Evolutionary conservation across 2,329 filamentous ascomycete genomes (phyloP), one percentile per base, ranked within the genome.

Genomic region (Elsinoe perseae): DNA sequence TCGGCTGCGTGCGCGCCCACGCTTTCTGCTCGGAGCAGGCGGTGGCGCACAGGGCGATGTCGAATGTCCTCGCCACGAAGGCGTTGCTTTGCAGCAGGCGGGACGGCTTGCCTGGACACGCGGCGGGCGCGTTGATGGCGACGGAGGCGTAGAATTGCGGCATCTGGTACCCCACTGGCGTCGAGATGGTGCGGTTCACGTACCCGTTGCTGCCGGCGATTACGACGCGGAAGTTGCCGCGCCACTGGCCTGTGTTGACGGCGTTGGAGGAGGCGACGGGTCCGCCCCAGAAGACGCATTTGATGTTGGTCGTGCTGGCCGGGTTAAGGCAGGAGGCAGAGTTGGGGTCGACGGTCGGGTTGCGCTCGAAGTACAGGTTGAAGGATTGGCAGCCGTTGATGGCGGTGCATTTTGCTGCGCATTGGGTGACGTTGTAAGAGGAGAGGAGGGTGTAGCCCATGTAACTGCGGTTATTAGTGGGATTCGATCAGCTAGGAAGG

Each of bases 121-220:
- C 65, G 8, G 57, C 43, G 12, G 64, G 66, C 5, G 66, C 66
- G 50, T 66, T 61, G 48, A 70, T 69, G 34, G 66, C 64, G 30
- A 59, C 61, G 20, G 62, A 62, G 30, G 58, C 61, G 23, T 65
- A 63, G 44, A 58, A 60, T 38, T 50, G 50, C 2, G 62, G 59
- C 48, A 28, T 50, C 16, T 23, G 55, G 61, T 59, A 65, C 54
- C 64, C 63, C 27, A 56, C n/a, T 7, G 64, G 61, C 1, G 61
- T 60, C n/a, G 59, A 55, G 55, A 66, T 65, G 59, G 56, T 59
- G 54, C 64, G 60, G 64, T 63, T 65, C 25, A 64, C 62, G 50
- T 58, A 63, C 6, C 67, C 66, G 60, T 69, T 69, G 53, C 62
- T 64, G 10, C 60, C 67, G 48, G 63, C 66, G 56, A 69, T 66